Evolutionary conservation across 371 early-diverging fungal genomes (phyloP).

Genomic region (Rhizopus delemar): DNA sequence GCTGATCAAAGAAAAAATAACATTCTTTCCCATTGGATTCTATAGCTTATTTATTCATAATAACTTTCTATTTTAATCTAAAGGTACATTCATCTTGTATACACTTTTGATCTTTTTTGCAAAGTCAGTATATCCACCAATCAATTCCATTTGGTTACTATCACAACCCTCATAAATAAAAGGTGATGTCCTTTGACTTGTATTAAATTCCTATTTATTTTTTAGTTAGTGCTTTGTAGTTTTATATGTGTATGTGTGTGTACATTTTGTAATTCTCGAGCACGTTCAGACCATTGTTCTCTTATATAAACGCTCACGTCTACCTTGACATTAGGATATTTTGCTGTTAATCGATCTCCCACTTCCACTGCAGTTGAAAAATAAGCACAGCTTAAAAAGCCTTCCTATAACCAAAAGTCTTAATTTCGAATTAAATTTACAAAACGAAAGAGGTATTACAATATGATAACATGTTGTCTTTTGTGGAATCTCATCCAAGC

Average conservation of each 20-base stretch:
- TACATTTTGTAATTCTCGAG: slow-evolving; percentile 47
- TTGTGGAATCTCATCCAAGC: slow-evolving; percentile 39
- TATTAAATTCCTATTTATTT: slow-evolving; percentile 33
- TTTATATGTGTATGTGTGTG: neutral
- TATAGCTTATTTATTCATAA: neutral
- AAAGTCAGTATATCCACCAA: slow-evolving; percentile 57
- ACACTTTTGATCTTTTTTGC: slow-evolving; percentile 35
- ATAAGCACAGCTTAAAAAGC: slow-evolving; percentile 49
- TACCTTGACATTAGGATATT: slow-evolving; percentile 42
- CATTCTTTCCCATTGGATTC: neutral
- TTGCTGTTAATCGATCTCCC: slow-evolving; percentile 38
- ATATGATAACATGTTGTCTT: slow-evolving; percentile 50
- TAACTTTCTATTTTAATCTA: slow-evolving; percentile 13
- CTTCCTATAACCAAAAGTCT: slow-evolving; percentile 36
- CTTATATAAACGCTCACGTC: slow-evolving; percentile 49
- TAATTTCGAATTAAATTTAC: neutral
- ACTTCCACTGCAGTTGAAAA: slow-evolving; percentile 47
- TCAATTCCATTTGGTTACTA: slow-evolving; percentile 30
- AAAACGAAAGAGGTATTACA: slow-evolving; percentile 21
- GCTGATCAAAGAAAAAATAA: neutral
- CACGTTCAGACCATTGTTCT: slow-evolving; percentile 47
- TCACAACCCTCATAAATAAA: slow-evolving; percentile 58
- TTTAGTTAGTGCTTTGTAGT: neutral
- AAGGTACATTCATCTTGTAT: slow-evolving; percentile 28
- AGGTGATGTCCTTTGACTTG: slow-evolving; percentile 50